These are phyloP conservation scores for Backusella australiensis DNA, from an alignment of 192 early-diverging fungal species.

Conservation along the genomic window DNA sequence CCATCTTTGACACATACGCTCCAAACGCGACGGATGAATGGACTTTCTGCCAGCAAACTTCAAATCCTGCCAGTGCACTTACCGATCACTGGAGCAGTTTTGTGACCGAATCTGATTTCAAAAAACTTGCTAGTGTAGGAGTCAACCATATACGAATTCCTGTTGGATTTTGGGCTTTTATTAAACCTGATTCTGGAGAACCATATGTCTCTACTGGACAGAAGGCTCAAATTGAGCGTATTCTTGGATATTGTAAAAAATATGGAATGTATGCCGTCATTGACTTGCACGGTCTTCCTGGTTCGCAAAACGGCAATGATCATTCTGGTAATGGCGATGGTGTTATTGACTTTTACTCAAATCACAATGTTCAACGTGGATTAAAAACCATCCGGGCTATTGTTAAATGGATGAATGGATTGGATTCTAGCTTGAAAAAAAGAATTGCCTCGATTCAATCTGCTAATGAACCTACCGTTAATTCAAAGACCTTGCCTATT, in stretches of 20 bases:
- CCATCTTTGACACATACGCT: constrained; percentile 40
- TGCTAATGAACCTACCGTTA: constrained; percentile 42
- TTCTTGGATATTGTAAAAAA: constrained; percentile 27
- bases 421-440: constrained; percentile 10
- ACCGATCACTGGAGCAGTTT: constrained; percentile 53
- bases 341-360: constrained; percentile 34
- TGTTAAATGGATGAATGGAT: constrained; percentile 44
- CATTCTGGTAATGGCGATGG: constrained; percentile 44
- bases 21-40: constrained; percentile 54
- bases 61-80: constrained; percentile 33
- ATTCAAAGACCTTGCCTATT: constrained; percentile 16
- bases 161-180: constrained; percentile 61
- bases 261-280: constrained; percentile 51
- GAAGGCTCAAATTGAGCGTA: constrained; percentile 29
- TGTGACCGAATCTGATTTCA: constrained; percentile 52
- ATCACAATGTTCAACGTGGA: constrained; percentile 19
- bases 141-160: constrained; percentile 58
- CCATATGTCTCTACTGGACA: constrained; percentile 55
- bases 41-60: constrained; percentile 49
- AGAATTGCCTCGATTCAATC: constrained; percentile 23
- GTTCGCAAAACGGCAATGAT: constrained; percentile 60
- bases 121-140: constrained; percentile 41
- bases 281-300: constrained; percentile 58
- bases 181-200: constrained; percentile 51
- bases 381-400: constrained; percentile 26